Evolutionary conservation across 139 green algal species (phyloP), one percentile per base, ranked within the genome.

Genomic region (Chlamydomonas sphaeroides): DNA sequence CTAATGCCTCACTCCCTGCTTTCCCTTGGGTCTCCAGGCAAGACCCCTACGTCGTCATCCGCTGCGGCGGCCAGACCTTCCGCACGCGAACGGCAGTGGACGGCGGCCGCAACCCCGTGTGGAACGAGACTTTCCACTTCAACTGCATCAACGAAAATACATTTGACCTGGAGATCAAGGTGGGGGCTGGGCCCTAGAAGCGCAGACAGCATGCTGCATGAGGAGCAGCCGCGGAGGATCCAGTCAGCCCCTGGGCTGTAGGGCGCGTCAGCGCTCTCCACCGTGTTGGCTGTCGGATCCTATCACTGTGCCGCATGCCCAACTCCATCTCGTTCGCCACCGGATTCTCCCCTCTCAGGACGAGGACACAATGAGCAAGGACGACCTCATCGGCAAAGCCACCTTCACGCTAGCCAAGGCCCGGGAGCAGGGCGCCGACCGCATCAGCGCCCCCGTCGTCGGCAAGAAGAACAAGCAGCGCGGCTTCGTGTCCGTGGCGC

Each of bases 51-150:
- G 53, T 45, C 78, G 53, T 84, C 78, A 3, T 84, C 25, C 41
- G 38, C 17, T 17, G 75, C 25, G 78, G 78, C 23, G n/a, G n/a
- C 33, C 78, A 84, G 65, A 57, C 8, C 28, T 76, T 78, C 66
- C 62, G 78, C 59, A 78, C 65, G 0, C 49, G 39, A 5, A 84
- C 78, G 20, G 41, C 38, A 20, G 41, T 62, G 49, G 78, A 57
- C 30, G 78, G 36, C 11, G 78, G 78, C 65, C 45, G 23, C 4
- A 69, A 76, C 66, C 65, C 78, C 32, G 78, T 85, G 23, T 85
- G 79, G 79, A 85, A 85, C 42, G 68, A 85, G 39, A 85, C 79
- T 39, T 80, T 85, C 66, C 45, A n/a, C 30, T 53, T 78, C 32
- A 76, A 78, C 65, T 10, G 66, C n/a, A 68, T 84, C 32, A 59